Base-by-base conservation (phyloP, 768 basidiomycete species). In the Harrya chromipes region DNA sequence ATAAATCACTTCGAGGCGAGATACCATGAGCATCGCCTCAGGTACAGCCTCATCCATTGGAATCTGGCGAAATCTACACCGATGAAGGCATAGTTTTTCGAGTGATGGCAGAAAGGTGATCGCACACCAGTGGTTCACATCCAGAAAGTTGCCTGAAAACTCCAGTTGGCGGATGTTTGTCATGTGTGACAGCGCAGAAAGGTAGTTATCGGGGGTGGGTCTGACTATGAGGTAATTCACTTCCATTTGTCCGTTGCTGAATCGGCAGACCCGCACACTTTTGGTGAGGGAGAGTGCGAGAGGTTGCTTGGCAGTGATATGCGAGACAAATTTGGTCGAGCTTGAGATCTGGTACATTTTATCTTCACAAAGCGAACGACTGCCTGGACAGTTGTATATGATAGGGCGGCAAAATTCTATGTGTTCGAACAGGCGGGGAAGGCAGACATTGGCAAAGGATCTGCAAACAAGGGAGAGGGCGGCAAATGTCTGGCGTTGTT, bases 381-480 rank as follows among this genome's bases (percentile, higher is more conserved):
- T 6, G 27, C 27, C 27, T 23, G 23, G n/a, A n/a, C n/a, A n/a
- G n/a, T n/a, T n/a, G n/a, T n/a, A 27, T 5, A 27, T 2, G 10
- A 27, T 3, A 9, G 27, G 27, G 9, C 3, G 4, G 4, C 27
- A 44, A 38, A 62, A 49, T 4, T 55, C 34, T 16, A 78, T 14
- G 4, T 56, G 56, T 24, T 69, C 61, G 53, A 74, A 79, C 5
- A 76, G 57, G 23, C 71, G 72, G 0, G 76, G 72, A 12, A 74
- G 55, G 17, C 67, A 62, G 2, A 69, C 17, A 9, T 68, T 67
- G 44, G 65, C 70, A 46, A 79, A 79, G 51, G 73, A 70, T 14
- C 68, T 69, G 52, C 78, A 79, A 31, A 74, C 73, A 21, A 60
- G 60, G 7, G 72, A 70, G 20, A 79, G 65, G 14, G 50, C 59